phyloP scores from a whole-genome alignment of 2,329 filamentous ascomycete genomes.

The Xylaria polymorpha region DNA sequence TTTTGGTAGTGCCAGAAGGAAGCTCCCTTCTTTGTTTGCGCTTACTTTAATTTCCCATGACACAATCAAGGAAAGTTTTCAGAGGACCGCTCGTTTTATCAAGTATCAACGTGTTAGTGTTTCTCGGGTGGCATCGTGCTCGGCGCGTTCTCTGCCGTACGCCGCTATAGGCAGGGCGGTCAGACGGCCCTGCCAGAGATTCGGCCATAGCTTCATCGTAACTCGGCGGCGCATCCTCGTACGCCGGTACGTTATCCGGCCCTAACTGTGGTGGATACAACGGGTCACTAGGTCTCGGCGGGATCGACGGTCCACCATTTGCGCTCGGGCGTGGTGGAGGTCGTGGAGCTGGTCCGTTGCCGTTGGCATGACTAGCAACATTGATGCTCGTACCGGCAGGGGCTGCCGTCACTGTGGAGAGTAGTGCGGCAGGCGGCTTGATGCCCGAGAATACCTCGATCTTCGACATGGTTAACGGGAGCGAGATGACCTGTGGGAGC shows the following conservation, averaged over 20 bases:
- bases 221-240: constrained; percentile 88
- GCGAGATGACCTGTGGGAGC: constrained; percentile 76
- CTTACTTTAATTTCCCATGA: background rate
- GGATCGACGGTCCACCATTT: constrained; percentile 34
- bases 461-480: constrained; percentile 79
- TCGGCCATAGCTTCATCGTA: constrained; percentile 94
- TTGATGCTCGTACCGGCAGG: constrained; percentile 46
- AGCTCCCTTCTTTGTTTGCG: background rate
- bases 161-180: constrained; percentile 75
- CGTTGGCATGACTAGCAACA: constrained; percentile 8
- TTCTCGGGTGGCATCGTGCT: constrained; percentile 56
- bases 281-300: constrained; percentile 56
- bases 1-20: background rate
- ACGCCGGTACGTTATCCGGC: constrained; percentile 55
- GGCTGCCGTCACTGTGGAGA: constrained; percentile 59
- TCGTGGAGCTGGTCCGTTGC: constrained; percentile 48
- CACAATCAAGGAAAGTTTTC: background rate
- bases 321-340: constrained; percentile 54
- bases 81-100: background rate
- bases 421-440: constrained; percentile 78
- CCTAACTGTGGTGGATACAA: constrained; percentile 70
- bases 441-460: constrained; percentile 91
- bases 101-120: constrained; percentile 17
- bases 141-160: constrained; percentile 69
- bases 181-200: constrained; percentile 70